Evolutionary conservation across 345 rosid species (phyloP), one percentile per base, ranked within the genome.

Genomic region (Lepidium didymum): DNA sequence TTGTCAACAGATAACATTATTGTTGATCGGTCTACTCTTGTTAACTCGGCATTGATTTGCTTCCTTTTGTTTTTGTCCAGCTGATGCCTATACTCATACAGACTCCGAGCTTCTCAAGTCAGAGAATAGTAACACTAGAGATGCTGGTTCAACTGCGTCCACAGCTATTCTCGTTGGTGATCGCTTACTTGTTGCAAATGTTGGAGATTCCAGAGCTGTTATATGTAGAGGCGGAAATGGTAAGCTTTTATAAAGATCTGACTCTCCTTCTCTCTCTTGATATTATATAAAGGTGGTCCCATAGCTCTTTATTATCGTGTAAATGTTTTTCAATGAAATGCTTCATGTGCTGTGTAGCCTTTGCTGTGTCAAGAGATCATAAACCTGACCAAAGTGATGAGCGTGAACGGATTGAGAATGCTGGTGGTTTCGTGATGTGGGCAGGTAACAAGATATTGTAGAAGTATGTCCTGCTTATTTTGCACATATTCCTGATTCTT

Each of bases 381-480:
- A 95, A 89, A 78, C 99, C 99, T 8, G 97, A 95, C 72, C 97
- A 87, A 78, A 85, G 82, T 66, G 97, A 95, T 83, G 99, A 95
- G 79, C 89, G 99, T 64, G 97, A 87, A 64, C 84, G 99, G 41
- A 95, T 95, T 72, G 99, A 95, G 81, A 85, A 91, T 78, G 99
- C 99, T 13, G 99, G 97, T 68, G 99, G 99, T 36, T 95, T 95
- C 74, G 96, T 95, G 19, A 91, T 89, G 96, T 95, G 99, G 99
- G 99, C 99, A 72, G 99, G 99, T 87, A 62, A 66, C 41, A 53
- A 79, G 61, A 50, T 43, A 55, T 47, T 33, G 10, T 54, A 7
- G 10, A 8, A 15, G 49, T 57, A 15, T 19, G 13, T 38, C 55
- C 14, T 15, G 2, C 15, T 40, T 45, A 34, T 52, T 50, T 10